Base-by-base conservation (phyloP, 2,329 filamentous ascomycete genomes). In the Aspergillus brasiliensis region DNA sequence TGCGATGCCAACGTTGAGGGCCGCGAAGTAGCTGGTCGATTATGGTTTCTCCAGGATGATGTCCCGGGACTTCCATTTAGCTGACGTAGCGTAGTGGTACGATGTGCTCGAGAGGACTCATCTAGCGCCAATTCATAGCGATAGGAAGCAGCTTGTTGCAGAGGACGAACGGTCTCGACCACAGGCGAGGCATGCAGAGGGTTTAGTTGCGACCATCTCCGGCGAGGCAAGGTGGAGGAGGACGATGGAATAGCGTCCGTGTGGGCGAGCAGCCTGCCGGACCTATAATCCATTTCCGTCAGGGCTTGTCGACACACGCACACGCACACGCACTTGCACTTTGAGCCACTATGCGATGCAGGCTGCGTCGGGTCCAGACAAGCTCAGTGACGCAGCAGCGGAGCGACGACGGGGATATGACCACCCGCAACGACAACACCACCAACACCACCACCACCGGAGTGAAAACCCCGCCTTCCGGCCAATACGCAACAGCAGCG, bases 1-100 rank as follows among this genome's bases (percentile, higher is more conserved):
- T 79, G 77, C 28, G 77, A 76, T 47, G 72, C 69, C 51, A 71
- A 64, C 15, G 69, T 72, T 28, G 74, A 69, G 8, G 69, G 68
- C 51, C 65, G 68, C 40, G 56, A 23, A n/a, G 56, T 17, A 28
- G 37, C 56, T 7, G 47, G 17, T 28, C 37, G 47, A 23, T 71
- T 66, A 54, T 63, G 68, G 48, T 67, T 65, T 61, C 64, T 68
- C 56, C 70, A 70, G 31, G 71, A 66, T 44, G 63, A 58, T 48
- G 67, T 63, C 37, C 64, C 70, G 17, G 69, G 57, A 51, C 63
- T 66, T 49, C 69, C 66, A 66, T 73, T 71, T 40, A 72, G 56
- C 62, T 78, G 76, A 59, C 71, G 72, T 34, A 75, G 61, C 31
- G 73, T 62, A 53, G 69, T 70, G 19, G 72, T 69, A 46, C 71